These are phyloP conservation scores for Tinospora cordifolia DNA, from an alignment of 164 flowering plant genomes.

Conservation along the genomic window DNA sequence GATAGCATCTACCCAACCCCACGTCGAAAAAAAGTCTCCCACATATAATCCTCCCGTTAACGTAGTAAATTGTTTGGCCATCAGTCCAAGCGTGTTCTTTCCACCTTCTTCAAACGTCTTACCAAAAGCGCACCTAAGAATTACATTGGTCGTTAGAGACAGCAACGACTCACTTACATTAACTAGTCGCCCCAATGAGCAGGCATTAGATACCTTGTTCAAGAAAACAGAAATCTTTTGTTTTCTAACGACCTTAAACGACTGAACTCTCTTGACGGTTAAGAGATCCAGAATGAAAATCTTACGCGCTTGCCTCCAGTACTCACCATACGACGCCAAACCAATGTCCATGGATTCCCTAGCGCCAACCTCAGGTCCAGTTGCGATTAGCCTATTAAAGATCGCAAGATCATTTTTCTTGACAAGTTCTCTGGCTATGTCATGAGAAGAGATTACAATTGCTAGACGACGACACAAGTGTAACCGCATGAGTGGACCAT, in stretches of 20 bases:
- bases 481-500: constrained; percentile 8
- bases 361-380: neutral
- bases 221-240: constrained; percentile 4
- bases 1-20: constrained; percentile 11
- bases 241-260: constrained; percentile 2
- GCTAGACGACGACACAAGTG: neutral
- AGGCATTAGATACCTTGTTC: neutral
- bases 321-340: constrained; percentile 9
- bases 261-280: constrained; percentile 9
- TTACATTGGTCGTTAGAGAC: neutral
- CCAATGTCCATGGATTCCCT: neutral
- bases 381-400: neutral
- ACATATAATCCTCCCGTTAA: constrained; percentile 4
- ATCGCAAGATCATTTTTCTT: constrained; percentile 10
- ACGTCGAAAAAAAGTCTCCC: constrained; percentile 6
- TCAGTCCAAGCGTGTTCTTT: constrained; percentile 5
- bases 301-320: constrained; percentile 12
- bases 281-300: constrained; percentile 5
- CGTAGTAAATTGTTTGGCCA: constrained; percentile 5
- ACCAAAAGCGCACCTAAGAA: constrained; percentile 9
- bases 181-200: neutral
- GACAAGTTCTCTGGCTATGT: constrained; percentile 8
- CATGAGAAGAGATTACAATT: constrained; percentile 8
- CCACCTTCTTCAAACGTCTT: neutral
- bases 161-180: constrained; percentile 2